These are phyloP conservation scores for Geotrichum fermentans DNA, from an alignment of 1,139 yeast genomes.

Conservation along the genomic window DNA sequence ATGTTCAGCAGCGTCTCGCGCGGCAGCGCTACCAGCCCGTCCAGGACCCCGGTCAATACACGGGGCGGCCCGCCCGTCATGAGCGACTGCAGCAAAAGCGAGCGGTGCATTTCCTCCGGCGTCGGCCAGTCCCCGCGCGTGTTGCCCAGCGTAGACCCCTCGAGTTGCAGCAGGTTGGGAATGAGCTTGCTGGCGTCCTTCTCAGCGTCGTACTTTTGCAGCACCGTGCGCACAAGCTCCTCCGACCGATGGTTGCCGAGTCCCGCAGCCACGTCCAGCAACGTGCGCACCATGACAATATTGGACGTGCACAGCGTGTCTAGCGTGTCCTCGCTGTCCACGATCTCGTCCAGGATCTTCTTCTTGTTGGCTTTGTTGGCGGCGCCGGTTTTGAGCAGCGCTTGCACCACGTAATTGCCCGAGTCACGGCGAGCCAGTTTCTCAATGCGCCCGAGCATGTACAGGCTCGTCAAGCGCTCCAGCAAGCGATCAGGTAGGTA, in stretches of 20 bases:
- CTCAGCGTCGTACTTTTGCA: slow-evolving; percentile 49
- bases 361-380: slow-evolving; percentile 46
- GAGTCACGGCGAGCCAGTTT: slow-evolving; percentile 75
- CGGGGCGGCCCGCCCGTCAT: slow-evolving; percentile 16
- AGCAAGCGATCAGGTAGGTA: slow-evolving; percentile 64
- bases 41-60: slow-evolving; percentile 37
- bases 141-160: slow-evolving; percentile 71
- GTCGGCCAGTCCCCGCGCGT: slow-evolving; percentile 89
- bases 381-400: slow-evolving; percentile 56
- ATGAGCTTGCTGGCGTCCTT: slow-evolving; percentile 45
- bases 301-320: slow-evolving; percentile 41
- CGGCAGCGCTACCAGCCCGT: slow-evolving; percentile 57
- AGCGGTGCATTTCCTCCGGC: slow-evolving; percentile 78
- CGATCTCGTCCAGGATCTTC: slow-evolving; percentile 60
- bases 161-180: slow-evolving; percentile 61
- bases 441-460: slow-evolving; percentile 68
- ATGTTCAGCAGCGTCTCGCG: slow-evolving; percentile 57
- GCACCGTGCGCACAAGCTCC: slow-evolving; percentile 59
- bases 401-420: slow-evolving; percentile 78
- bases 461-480: slow-evolving; percentile 62
- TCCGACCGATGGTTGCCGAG: slow-evolving; percentile 54
- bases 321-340: slow-evolving; percentile 46
- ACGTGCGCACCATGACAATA: slow-evolving; percentile 54
- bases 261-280: slow-evolving; percentile 30
- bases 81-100: slow-evolving; percentile 66